phyloP scores from a whole-genome alignment of 2,329 filamentous ascomycete species.

The Diplodia seriata region DNA sequence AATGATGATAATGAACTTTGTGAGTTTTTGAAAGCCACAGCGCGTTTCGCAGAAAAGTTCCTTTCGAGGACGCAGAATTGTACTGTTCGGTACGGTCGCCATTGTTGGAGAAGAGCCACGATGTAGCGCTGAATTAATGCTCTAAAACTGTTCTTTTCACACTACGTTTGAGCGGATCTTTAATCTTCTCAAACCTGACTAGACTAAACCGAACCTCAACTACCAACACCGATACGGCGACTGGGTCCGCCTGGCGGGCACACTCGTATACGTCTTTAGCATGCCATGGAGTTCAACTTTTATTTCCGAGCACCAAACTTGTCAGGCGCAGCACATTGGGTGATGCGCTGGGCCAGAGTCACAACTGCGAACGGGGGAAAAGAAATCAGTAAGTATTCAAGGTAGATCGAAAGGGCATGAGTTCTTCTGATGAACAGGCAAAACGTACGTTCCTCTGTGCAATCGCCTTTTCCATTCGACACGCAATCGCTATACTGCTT shows the following conservation, averaged over 20 bases:
- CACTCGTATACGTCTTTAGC: no score
- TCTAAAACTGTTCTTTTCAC: not conserved
- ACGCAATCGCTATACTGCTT: conserved; percentile 10
- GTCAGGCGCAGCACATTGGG: not conserved
- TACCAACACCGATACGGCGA: no score
- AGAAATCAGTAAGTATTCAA: not conserved
- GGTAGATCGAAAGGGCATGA: no score
- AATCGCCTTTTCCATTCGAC: conserved; percentile 3
- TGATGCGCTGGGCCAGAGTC: not conserved
- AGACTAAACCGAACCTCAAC: no score
- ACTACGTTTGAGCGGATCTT: not conserved
- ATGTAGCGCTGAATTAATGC: not conserved
- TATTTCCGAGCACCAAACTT: not conserved
- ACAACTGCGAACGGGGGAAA: not conserved
- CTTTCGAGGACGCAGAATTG: no score
- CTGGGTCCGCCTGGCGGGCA: no score
- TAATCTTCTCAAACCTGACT: not conserved
- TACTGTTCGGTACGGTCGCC: not conserved
- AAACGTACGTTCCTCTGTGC: conserved; percentile 16
- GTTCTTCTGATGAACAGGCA: not conserved
- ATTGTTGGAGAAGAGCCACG: not conserved
- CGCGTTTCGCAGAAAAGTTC: no score
- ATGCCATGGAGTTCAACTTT: not conserved
- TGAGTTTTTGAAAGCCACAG: not conserved
- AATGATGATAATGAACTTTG: conserved; percentile 8